Evolutionary conservation across 345 rosid genomes (phyloP), one percentile per base, ranked within the genome.

Genomic region (Salix brachista): DNA sequence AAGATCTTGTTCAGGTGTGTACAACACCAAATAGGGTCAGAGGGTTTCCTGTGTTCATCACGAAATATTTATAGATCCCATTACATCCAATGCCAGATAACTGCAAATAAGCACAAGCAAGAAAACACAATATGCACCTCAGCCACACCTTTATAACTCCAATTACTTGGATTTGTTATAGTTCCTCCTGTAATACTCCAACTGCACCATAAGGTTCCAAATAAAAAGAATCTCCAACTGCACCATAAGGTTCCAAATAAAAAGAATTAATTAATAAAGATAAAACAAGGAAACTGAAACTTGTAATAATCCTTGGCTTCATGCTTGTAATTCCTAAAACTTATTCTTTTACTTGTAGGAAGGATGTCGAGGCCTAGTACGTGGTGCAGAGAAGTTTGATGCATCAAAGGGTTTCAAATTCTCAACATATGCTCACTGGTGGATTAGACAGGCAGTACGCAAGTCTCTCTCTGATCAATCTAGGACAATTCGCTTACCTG

Each of bases 351-450:
- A 78, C 60, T 78, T 62, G 28, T 78, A 95, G 99, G 98, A 90
- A 87, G 99, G 99, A 70, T 93, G 98, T 39, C 91, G 94, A 77
- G 99, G 99, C 54, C 98, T 96, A 79, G 85, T 91, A 48, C 86
- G 90, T 79, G 98, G 97, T 61, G 80, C 96, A 48, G 99, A 93
- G 86, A 96, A 91, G 84, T 96, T 96, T 80, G 99, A 96, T 84
- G 96, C 92, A 68, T 89, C 97, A 67, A 96, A 89, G 75, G 99
- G 99, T 81, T 96, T 93, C 82, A 96, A 93, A 83, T 93, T 96
- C 79, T 96, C 99, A 52, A 96, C 99, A 12, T 96, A 96, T 80
- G 99, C 94, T 10, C 97, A 96, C 74, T 96, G 99, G 98, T 96
- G 99, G 99, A 91, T 93, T 73, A 96, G 87, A 73, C 99, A 96